Evolutionary conservation across 1,284 basidiomycete species (phyloP), one percentile per base, ranked within the genome.

Genomic region (Apiotrichum mycotoxinovorans): DNA sequence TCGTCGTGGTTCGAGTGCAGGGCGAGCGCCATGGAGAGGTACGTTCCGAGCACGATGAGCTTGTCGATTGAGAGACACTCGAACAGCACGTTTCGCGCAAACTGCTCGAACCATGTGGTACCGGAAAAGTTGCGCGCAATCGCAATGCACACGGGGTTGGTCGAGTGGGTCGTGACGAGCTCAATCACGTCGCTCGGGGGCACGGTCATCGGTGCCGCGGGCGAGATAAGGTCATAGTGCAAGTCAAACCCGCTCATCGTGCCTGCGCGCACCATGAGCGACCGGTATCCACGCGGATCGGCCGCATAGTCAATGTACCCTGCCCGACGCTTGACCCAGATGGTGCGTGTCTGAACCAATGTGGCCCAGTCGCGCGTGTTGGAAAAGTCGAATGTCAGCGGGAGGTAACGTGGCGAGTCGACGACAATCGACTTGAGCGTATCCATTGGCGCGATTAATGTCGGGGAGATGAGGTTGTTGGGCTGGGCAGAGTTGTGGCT

Each of bases 351-450:
- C 42, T 80, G 82, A 34, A 94, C 76, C 33, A 96, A 82, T 9
- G 82, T 81, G 41, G 83, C 82, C 49, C 83, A 83, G 71, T 93
- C 87, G n/a, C 80, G 81, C 4, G 84, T 80, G 50, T 84, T 79
- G 42, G 83, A 81, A 25, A 90, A 83, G 66, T 93, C 87, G 43
- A 95, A 82, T 56, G 86, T 84, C 74, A 93, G 88, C 0, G 91
- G 88, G 89, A 92, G 97, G 75, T 98, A 98, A 14, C 95, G 84
- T 8, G 90, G 90, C 0, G 90, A 94, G 69, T 95, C 92, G 38
- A 93, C 85, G 50, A 87, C 82, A 61, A 98, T 87, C 0, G 87
- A 86, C 43, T 84, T 78, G 17, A 97, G 79, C 50, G 83, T 84
- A 66, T 88, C 85, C 58, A 96, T 83, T 60, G 93, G 87, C 0